phyloP scores from a whole-genome alignment of 345 rosid species.

The Pistacia atlantica region DNA sequence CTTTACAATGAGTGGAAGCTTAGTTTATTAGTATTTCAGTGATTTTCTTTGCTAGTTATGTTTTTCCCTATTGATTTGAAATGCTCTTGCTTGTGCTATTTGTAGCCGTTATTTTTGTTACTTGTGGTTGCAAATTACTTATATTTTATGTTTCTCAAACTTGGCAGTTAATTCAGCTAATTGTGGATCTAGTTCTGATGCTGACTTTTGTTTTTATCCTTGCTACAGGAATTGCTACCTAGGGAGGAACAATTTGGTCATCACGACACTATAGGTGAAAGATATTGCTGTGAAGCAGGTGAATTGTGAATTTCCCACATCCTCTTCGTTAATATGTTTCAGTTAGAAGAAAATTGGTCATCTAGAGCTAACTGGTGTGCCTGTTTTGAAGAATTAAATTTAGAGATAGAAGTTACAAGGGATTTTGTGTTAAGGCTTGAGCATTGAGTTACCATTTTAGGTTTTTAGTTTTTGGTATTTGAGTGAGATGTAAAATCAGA shows the following conservation, averaged over 20 bases:
- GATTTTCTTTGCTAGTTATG: not conserved
- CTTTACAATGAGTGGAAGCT: not conserved
- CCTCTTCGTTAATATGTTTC: constrained; percentile 38
- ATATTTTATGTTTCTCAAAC: not conserved
- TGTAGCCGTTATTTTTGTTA: constrained; percentile 1
- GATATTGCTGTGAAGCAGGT: constrained; percentile 53
- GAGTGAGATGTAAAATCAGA: constrained; percentile 83
- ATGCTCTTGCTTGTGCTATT: not conserved
- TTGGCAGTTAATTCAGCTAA: not conserved
- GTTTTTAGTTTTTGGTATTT: constrained; percentile 36
- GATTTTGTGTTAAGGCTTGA: constrained; percentile 63
- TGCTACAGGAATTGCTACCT: constrained; percentile 67
- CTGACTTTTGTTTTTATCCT: constrained; percentile 18
- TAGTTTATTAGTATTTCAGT: not conserved
- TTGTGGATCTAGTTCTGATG: not conserved
- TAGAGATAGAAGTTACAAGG: constrained; percentile 50
- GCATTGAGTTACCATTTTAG: constrained; percentile 45
- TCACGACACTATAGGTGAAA: constrained; percentile 40
- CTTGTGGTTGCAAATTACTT: not conserved
- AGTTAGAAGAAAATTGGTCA: constrained; percentile 46
- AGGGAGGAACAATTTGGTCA: constrained; percentile 41
- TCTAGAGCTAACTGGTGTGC: constrained; percentile 68
- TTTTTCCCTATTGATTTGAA: not conserved
- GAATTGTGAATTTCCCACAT: constrained; percentile 48
- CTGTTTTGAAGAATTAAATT: constrained; percentile 51